Evolutionary conservation across 768 basidiomycete species (phyloP).

Genomic region (Russula sp.): DNA sequence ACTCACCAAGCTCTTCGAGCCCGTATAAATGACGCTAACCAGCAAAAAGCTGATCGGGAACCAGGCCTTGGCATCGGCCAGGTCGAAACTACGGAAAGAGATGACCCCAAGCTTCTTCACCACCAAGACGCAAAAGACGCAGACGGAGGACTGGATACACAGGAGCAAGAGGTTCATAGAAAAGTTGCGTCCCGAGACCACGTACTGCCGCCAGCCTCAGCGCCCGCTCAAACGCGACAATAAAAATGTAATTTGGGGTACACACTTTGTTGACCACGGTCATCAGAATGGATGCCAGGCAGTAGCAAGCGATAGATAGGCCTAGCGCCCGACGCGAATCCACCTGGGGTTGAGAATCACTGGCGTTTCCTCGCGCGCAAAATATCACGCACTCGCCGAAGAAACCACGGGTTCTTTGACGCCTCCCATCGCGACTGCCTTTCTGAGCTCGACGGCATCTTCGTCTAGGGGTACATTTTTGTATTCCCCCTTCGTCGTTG

Average conservation of each 20-base stretch:
- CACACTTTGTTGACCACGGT: conserved; percentile 92
- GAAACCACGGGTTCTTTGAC: conserved; percentile 28
- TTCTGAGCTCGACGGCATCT: conserved; percentile 51
- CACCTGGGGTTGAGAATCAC: background rate
- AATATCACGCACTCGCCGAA: conserved; percentile 30
- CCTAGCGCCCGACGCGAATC: conserved; percentile 38
- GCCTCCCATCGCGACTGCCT: conserved; percentile 40
- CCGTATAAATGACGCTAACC: conserved; percentile 95
- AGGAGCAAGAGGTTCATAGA: conserved; percentile 97
- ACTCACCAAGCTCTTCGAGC: conserved; percentile 65
- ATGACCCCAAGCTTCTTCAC: conserved; percentile 77
- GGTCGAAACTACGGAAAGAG: conserved; percentile 78
- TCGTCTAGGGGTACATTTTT: conserved; percentile 27
- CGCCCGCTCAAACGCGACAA: background rate
- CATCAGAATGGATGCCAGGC: conserved; percentile 91
- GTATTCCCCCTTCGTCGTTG: conserved; percentile 22
- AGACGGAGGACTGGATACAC: conserved; percentile 86
- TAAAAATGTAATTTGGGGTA: background rate
- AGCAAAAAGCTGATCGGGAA: conserved; percentile 91
- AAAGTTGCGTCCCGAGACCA: conserved; percentile 89
- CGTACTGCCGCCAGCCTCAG: conserved; percentile 50
- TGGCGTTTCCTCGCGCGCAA: background rate
- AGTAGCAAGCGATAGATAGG: conserved; percentile 82
- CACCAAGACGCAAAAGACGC: conserved; percentile 63
- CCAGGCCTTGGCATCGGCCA: conserved; percentile 84